Percentiles rank a stretch among this genome's conserved stretches.
Evolutionary conservation across 2,329 filamentous ascomycete species (phyloP).

Genomic region (Diaporthe helianthi): DNA sequence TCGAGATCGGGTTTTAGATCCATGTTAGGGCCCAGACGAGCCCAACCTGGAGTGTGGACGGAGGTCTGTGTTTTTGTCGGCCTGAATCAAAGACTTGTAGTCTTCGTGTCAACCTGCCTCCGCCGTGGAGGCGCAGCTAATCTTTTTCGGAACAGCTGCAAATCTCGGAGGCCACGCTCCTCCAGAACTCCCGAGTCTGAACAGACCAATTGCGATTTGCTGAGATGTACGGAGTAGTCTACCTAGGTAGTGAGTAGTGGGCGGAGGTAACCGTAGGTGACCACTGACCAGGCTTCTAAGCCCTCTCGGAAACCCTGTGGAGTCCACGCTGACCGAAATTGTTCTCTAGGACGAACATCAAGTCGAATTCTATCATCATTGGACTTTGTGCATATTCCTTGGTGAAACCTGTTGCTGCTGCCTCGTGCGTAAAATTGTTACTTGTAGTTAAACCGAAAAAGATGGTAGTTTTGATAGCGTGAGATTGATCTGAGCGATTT

Average conservation of each 20-base stretch:
- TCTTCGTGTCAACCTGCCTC: neutral
- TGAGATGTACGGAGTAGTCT: neutral
- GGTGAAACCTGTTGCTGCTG: neutral
- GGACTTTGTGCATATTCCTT: neutral
- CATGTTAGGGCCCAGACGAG: slow-evolving; percentile 5
- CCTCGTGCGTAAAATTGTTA: neutral
- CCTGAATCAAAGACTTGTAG: neutral
- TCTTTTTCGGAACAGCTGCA: neutral
- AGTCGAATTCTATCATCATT: neutral
- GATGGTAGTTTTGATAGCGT: neutral
- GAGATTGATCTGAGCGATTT: neutral
- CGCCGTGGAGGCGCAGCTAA: neutral
- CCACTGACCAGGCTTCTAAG: neutral
- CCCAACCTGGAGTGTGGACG: neutral
- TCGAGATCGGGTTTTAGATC: slow-evolving; percentile 34
- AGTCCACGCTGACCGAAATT: neutral
- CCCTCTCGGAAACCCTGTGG: neutral
- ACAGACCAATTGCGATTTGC: slow-evolving; percentile 13
- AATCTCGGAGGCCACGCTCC: slow-evolving; percentile 12
- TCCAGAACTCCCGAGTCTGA: neutral
- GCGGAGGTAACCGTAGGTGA: slow-evolving; percentile 14
- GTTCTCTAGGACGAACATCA: neutral
- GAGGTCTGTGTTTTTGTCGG: neutral
- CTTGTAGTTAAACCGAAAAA: neutral
- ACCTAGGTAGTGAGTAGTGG: neutral